A percentile compares a stretch with the other conserved stretches of the same genome.
phyloP scores from a whole-genome alignment of 306 rosid genomes.

The Quercus ilex region DNA sequence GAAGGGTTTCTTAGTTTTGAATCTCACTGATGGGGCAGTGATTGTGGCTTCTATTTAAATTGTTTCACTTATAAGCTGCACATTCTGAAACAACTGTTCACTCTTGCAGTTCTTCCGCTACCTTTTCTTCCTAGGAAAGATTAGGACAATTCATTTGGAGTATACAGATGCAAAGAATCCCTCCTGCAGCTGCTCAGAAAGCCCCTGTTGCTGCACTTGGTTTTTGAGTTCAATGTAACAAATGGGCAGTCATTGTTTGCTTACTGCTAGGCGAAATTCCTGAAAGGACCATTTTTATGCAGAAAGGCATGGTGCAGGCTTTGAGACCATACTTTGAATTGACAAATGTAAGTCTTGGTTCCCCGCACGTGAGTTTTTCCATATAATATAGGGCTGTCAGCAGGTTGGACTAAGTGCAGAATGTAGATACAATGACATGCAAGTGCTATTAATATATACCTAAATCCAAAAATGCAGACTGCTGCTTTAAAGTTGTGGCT shows the following conservation, averaged over 20 bases:
- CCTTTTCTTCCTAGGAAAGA: constrained; percentile 91
- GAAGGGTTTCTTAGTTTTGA: background rate
- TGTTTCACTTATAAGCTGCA: background rate
- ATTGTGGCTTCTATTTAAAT: background rate
- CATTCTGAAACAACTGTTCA: constrained; percentile 12
- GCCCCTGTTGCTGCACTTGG: constrained; percentile 98
- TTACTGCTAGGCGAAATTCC: constrained; percentile 93
- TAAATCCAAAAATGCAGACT: no score
- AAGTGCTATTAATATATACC: no score
- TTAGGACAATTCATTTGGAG: constrained; percentile 94
- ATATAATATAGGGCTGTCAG: background rate
- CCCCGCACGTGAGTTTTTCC: background rate
- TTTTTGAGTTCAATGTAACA: constrained; percentile 91
- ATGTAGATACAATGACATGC: background rate
- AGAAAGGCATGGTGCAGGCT: constrained; percentile 81
- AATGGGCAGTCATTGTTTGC: constrained; percentile 97
- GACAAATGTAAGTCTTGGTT: constrained; percentile 71
- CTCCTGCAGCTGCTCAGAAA: constrained; percentile 94
- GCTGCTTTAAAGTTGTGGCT: no score
- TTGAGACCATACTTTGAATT: constrained; percentile 91
- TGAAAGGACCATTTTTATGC: constrained; percentile 95
- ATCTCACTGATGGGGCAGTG: background rate
- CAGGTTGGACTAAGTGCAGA: background rate
- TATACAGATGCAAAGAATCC: constrained; percentile 97
- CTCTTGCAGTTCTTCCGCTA: constrained; percentile 78